Evolutionary conservation across 371 early-diverging fungal species (phyloP), one percentile per base, ranked within the genome.

Genomic region (Circinella umbellata): DNA sequence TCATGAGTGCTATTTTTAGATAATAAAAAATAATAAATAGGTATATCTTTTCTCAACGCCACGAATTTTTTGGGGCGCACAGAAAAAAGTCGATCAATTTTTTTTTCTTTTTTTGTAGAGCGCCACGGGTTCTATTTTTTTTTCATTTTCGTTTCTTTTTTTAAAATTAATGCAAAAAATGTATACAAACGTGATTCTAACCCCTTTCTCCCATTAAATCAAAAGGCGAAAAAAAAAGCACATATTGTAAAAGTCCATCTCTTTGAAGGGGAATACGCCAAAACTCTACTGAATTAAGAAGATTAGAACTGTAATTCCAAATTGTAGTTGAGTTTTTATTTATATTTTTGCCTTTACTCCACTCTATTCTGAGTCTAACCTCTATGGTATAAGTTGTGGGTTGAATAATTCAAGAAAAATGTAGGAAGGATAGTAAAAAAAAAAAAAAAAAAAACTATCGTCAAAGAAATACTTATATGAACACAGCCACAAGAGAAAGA

Each of bases 221-320:
- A 27, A 57, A 57, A 34, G n/a, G 27, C 20, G 7, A 34, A 7
- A 34, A 18, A 34, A 11, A 42, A 6, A 42, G 11, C 11, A 18
- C 57, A 27, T 57, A 34, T 27, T n/a, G 34, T 34, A 57, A 17
- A 57, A 57, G 7, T 57, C n/a, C 8, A 10, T 57, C 57, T 57
- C 57, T 57, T 57, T 57, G 57, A 57, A 57, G 57, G 51, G 57
- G 57, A 57, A 57, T 57, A 57, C 57, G 57, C 57, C 57, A 57
- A 34, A 5, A 57, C 57, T 57, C 57, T 10, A 57, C 57, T 34
- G 57, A 2, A 57, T 27, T 27, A 57, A 7, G 27, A 7, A 57
- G 57, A 8, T 34, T 57, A 4, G 57, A 18, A 57, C 57, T 57
- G 57, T 57, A 1, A 57, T 57, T 57, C 35, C 57, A 57, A 57